Evolutionary conservation across 805 yeast genomes (phyloP), one percentile per base, ranked within the genome.

Genomic region (Saccharomycopsis sp.): DNA sequence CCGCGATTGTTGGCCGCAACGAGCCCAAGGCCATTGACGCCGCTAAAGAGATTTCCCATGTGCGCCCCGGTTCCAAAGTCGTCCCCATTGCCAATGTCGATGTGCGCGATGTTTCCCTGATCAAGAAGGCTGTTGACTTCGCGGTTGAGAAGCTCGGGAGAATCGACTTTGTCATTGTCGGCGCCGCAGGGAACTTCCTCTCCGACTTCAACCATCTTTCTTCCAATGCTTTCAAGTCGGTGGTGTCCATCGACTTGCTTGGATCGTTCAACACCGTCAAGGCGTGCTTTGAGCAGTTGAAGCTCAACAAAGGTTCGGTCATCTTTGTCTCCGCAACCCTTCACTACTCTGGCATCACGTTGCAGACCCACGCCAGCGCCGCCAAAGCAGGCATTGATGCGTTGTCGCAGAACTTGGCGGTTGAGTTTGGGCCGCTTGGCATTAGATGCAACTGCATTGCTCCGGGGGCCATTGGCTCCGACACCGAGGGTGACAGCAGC

Each of bases 331-430:
- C 88, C 36, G 94, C 97, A 2, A 88, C 96, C 2, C 69, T 89
- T 46, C 96, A 89, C 61, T 84, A 83, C 59, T 73, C 76, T 52
- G 96, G 96, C 8, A 75, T 82, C 21, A 95, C 95, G 10, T 77
- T 81, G 64, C 96, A 89, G 61, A 53, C 77, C 4, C 96, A 89
- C 54, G 96, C 87, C 3, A 80, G 88, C 4, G 96, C 96, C 0
- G 96, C 96, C 2, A 89, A 89, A 61, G 95, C 96, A 1, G 97
- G 96, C 19, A 71, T 89, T 31, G 97, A 89, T 58, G 94, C 96
- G 3, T 65, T 88, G 27, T 75, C 85, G 20, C 77, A 80, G 49
- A 80, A 87, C 2, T 61, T 88, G 45, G 94, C 96, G 2, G 92
- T 87, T 4, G 97, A 88, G 61, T 67, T 85, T 41, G 96, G 96